Base-by-base conservation (phyloP, 2,329 filamentous ascomycete genomes). In the Amphichorda felina region DNA sequence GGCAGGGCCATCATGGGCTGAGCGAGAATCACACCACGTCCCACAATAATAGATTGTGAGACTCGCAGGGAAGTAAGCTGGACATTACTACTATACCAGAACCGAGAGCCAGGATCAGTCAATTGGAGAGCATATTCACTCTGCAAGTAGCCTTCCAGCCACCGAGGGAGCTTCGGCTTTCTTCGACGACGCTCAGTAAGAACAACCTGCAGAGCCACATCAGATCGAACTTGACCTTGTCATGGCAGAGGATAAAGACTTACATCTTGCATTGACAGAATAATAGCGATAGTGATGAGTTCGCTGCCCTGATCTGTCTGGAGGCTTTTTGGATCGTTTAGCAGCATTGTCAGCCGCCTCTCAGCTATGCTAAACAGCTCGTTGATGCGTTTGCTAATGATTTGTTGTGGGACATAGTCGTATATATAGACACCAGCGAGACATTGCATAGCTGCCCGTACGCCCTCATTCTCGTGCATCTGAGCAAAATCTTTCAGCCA, bases 401-500 rank as follows among this genome's bases (percentile, higher is more conserved):
- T 40, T 8, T 56, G 49, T 19, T 50, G 43, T 1, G 57, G 57
- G 13, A 53, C 38, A 24, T 61, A 63, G 37, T 63, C 59, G 37
- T 60, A 59, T 5, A 63, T 55, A 21, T 63, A 63, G 1, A 60
- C 53, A 2, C 57, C 58, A 3, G 58, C 56, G 3, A 63, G 46
- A 16, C 57, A 57, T 30, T 60, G 54, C n/a, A 63, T 59, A 5
- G 59, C 59, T 18, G 50, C 45, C 4, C 49, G 43, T 8, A 63
- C 54, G 15, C 56, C 56, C 11, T 44, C 39, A 18, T 48, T 50
- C 17, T 52, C 47, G 16, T 56, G 53, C 55, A 61, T 59, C n/a
- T 50, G 47, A 5, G 56, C 56, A 33, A 63, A 58, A 29, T 63
- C 57, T 8, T 48, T 50, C 13, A 61, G 42, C 59, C 59, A 63